These are phyloP conservation scores for Dillenia suffruticosa DNA, from an alignment of 164 flowering plant species.

Conservation along the genomic window DNA sequence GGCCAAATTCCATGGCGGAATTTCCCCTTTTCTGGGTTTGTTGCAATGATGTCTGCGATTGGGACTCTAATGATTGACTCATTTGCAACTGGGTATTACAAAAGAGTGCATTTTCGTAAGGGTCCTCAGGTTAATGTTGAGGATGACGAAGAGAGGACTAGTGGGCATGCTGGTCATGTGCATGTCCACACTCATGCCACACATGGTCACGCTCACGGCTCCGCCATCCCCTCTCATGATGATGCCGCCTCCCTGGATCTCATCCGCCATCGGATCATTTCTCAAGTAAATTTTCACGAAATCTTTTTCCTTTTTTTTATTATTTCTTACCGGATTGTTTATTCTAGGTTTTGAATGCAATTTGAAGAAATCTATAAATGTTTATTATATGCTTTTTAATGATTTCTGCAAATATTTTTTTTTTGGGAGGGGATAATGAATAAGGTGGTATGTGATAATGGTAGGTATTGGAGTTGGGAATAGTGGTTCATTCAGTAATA, in stretches of 20 bases:
- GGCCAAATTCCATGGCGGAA: conserved; percentile 22
- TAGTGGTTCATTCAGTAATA: conserved; percentile 6
- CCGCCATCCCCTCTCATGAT: conserved; percentile 10
- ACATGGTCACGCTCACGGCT: conserved; percentile 46
- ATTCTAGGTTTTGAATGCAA: too few relatives aligned
- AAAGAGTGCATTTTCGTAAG: conserved; percentile 12
- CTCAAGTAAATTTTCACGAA: conserved; percentile 23
- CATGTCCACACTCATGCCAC: conserved; percentile 45
- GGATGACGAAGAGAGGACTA: conserved; percentile 14
- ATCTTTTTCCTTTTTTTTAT: neutral
- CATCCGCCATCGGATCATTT: conserved; percentile 34
- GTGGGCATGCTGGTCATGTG: conserved; percentile 28
- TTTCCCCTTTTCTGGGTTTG: conserved; percentile 35
- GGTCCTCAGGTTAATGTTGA: neutral
- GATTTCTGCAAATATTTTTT: too few relatives aligned
- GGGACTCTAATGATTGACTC: conserved; percentile 30
- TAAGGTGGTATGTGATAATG: neutral
- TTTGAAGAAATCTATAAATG: neutral
- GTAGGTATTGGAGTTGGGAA: conserved; percentile 21
- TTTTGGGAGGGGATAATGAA: neutral
- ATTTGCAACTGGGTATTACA: conserved; percentile 25
- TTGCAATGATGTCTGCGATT: conserved; percentile 34
- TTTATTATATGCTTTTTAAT: neutral
- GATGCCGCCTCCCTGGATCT: conserved; percentile 8
- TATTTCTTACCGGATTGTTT: too few relatives aligned